A percentile compares a stretch with the other conserved stretches of the same genome.
These are phyloP conservation scores for Tricholomella constricta DNA, from an alignment of 768 basidiomycete species.

Conservation along the genomic window DNA sequence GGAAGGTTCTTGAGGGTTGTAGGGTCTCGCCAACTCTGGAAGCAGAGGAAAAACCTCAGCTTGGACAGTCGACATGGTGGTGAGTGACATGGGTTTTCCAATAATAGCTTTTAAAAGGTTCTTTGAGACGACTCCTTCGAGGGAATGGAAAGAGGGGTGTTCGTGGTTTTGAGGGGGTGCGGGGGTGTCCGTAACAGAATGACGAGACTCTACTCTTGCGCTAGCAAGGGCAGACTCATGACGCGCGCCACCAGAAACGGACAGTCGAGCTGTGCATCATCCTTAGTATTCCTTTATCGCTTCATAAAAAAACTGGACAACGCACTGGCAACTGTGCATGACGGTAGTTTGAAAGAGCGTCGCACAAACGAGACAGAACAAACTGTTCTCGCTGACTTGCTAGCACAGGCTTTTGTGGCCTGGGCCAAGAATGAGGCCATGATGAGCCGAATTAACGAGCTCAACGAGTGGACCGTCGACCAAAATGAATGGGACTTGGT, in stretches of 20 bases:
- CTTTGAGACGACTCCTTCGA: conserved; percentile 40
- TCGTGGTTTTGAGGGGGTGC: conserved; percentile 10
- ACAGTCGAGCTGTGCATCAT: background rate
- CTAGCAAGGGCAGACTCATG: conserved; percentile 14
- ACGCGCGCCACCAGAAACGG: conserved; percentile 3
- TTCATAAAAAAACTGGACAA: conserved; percentile 5
- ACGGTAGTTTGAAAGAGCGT: conserved; percentile 22
- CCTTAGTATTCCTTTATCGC: background rate
- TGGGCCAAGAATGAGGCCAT: conserved; percentile 26
- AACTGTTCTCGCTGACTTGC: conserved; percentile 17
- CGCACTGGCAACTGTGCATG: conserved; percentile 18
- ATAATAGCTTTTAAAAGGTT: conserved; percentile 62
- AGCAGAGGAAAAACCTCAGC: conserved; percentile 75
- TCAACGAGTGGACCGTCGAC: conserved; percentile 8
- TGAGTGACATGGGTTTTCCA: conserved; percentile 63
- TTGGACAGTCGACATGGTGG: conserved; percentile 81
- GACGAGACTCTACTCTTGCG: background rate
- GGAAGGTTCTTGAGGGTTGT: conserved; percentile 34
- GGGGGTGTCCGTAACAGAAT: background rate
- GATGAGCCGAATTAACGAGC: conserved; percentile 16
- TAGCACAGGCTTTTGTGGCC: conserved; percentile 21
- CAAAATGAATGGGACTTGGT: background rate
- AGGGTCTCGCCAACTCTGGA: conserved; percentile 64
- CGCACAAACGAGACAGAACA: conserved; percentile 23
- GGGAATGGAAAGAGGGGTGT: conserved; percentile 34